Evolutionary conservation across 2,329 filamentous ascomycete genomes (phyloP), one percentile per base, ranked within the genome.

Genomic region (Colletotrichum cordylinicola): DNA sequence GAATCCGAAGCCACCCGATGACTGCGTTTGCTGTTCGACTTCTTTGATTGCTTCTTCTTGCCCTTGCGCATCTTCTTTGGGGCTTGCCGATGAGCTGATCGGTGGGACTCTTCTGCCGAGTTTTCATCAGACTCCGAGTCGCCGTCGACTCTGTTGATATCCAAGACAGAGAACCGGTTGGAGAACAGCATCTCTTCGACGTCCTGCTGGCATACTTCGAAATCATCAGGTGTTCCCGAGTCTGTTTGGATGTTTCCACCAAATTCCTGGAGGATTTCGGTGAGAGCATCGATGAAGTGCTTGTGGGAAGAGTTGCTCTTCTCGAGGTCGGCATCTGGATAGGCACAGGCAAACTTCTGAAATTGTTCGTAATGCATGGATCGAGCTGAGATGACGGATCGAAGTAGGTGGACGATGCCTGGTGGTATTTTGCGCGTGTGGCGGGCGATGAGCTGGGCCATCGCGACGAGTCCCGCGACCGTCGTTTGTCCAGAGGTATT

Each of bases 271-370:
- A 87, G 87, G 1, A 83, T 83, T 6, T 84, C 77, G 5, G 77
- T 80, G 3, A 89, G 82, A 3, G 80, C 81, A 58, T 87, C 82
- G 67, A 88, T 88, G 76, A 88, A 89, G 48, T 82, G 77, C 60
- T 85, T 85, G 77, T 89, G 86, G 1, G 81, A 81, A 3, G 72
- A 76, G 74, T 88, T 88, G 72, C 83, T 86, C 64, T 79, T 80
- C 66, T 85, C 78, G 8, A 86, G 79, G 9, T 85, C 83, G 7
- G 82, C 82, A 55, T 86, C 84, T 6, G 81, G 80, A 29, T 80
- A 81, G 8, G 78, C 70, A 8, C 80, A 79, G 37, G 81, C 81
- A 12, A 84, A 74, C 65, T 82, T 80, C 58, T 84, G 79, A 68
- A 85, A 88, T 3, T 78, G 70, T 13, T 61, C 66, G 70, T 83